phyloP scores from a whole-genome alignment of 495 filamentous ascomycete genomes.

The Podospora australis region DNA sequence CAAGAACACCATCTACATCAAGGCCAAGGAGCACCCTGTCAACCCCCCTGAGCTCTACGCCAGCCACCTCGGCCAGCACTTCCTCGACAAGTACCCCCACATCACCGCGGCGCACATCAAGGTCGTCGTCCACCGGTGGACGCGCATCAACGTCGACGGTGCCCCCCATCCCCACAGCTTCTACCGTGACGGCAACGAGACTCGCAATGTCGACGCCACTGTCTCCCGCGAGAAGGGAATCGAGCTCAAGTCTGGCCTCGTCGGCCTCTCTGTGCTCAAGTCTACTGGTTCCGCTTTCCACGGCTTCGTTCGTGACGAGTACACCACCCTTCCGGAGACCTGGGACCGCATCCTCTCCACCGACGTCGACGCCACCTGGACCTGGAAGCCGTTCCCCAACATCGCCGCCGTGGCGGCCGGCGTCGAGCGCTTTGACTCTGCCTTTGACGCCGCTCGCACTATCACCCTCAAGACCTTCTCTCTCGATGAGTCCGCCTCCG shows the following conservation, averaged over 20 bases:
- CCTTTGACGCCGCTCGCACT: slow-evolving; percentile 65
- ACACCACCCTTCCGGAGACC: slow-evolving; percentile 80
- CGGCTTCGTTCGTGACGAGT: slow-evolving; percentile 88
- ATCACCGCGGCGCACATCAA: slow-evolving; percentile 77
- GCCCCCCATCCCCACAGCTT: slow-evolving; percentile 96
- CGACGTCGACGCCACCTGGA: slow-evolving; percentile 79
- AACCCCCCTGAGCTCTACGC: slow-evolving; percentile 91
- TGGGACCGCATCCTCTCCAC: slow-evolving; percentile 94
- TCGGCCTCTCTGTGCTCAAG: slow-evolving; percentile 82
- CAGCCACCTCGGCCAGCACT: slow-evolving; percentile 76
- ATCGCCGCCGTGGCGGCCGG: slow-evolving; percentile 62
- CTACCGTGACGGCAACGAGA: slow-evolving; percentile 82
- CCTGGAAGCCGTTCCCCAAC: slow-evolving; percentile 64
- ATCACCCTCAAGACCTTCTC: slow-evolving; percentile 92
- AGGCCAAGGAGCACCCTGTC: slow-evolving; percentile 87
- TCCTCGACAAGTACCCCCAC: slow-evolving; percentile 79
- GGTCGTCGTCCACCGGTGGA: slow-evolving; percentile 83
- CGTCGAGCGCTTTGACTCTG: slow-evolving; percentile 64
- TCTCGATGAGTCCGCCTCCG: slow-evolving; percentile 82
- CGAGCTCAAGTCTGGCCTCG: slow-evolving; percentile 62
- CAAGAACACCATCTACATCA: slow-evolving; percentile 95
- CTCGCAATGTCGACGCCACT: slow-evolving; percentile 62
- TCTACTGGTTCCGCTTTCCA: slow-evolving; percentile 96
- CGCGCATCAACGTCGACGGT: slow-evolving; percentile 79
- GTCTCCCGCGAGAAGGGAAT: slow-evolving; percentile 54